Base-by-base conservation (phyloP, 73 alveolate genomes). In the Breviolum minutum region DNA sequence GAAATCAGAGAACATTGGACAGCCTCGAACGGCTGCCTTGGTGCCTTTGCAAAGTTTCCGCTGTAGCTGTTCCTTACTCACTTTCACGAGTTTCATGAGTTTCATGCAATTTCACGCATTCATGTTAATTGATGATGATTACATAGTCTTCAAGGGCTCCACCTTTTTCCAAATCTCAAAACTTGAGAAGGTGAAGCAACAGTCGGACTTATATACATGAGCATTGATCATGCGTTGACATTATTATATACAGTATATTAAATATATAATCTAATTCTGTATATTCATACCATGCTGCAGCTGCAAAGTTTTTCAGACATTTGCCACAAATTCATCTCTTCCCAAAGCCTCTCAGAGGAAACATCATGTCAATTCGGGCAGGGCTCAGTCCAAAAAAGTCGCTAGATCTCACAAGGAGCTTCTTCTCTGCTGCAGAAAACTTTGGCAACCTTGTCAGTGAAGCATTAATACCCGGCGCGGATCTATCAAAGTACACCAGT, bases 331-430 rank as follows among this genome's bases (percentile, higher is more conserved):
- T 40, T 40, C 3, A 40, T 40, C 54, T 40, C 54, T 40, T 40
- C 54, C 54, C 54, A 40, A 40, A 40, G 3, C 54, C 54, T 40
- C 54, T 40, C 54, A 40, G 54, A 40, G 54, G 54, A 40, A 40
- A 40, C 54, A 40, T 40, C 54, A 40, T 40, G 54, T 40, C 54
- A 40, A 40, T 40, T 40, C 54, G 54, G 54, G 80, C 88, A 48
- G 79, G 99, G 88, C 95, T 95, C 79, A 99, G 76, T 10, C 99
- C 99, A 26, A 99, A 48, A 73, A 82, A 99, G 83, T 99, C 99
- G 32, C 71, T 77, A n/a, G 99, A 96, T 14, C 99, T 98, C n/a
- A 26, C 76, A 32, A 99, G 74, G 83, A 96, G 40, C 68, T 70
- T 62, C 26, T 91, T 96, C 97, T 99, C 99, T 7, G 40, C 97